Conservation (phyloP, 2,329 filamentous ascomycete genomes). For the Camptophora hylomeconis region DNA sequence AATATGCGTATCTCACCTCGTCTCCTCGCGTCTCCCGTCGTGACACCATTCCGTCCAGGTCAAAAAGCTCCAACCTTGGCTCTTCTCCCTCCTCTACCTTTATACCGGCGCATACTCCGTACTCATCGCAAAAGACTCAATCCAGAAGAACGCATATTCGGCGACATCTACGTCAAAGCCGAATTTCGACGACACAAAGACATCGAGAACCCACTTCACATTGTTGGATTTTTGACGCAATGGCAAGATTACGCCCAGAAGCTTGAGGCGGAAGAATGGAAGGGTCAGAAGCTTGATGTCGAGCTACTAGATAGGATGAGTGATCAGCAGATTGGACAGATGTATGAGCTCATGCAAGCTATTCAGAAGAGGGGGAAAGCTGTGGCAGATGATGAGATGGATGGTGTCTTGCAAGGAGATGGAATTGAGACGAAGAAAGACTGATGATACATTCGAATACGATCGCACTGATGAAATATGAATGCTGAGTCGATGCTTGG, state of each 20-base stretch:
- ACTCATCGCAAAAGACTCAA: constrained; percentile 71
- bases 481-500: no score
- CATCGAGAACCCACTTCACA: constrained; percentile 81
- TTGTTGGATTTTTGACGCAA: constrained; percentile 90
- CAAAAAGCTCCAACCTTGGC: constrained; percentile 39
- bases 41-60: constrained; percentile 10
- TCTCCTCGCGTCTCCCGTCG: constrained; percentile 11
- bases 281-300: constrained; percentile 65
- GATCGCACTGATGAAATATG: no score
- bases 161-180: constrained; percentile 83
- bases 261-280: constrained; percentile 77
- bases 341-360: constrained; percentile 87
- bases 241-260: constrained; percentile 95
- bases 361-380: constrained; percentile 46
- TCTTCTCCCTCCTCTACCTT: constrained; percentile 71
- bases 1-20: constrained; percentile 11
- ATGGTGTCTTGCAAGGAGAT: constrained; percentile 10
- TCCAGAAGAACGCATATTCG: constrained; percentile 61
- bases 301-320: constrained; percentile 77
- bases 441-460: no score
- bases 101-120: constrained; percentile 79
- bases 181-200: constrained; percentile 77
- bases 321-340: constrained; percentile 82
- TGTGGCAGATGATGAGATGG: constrained; percentile 32
- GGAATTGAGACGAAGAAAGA: constrained; percentile 5